Percentiles rank a stretch among this genome's conserved stretches.
Evolutionary conservation across 805 yeast genomes (phyloP).

Genomic region (Peterozyma toletana): DNA sequence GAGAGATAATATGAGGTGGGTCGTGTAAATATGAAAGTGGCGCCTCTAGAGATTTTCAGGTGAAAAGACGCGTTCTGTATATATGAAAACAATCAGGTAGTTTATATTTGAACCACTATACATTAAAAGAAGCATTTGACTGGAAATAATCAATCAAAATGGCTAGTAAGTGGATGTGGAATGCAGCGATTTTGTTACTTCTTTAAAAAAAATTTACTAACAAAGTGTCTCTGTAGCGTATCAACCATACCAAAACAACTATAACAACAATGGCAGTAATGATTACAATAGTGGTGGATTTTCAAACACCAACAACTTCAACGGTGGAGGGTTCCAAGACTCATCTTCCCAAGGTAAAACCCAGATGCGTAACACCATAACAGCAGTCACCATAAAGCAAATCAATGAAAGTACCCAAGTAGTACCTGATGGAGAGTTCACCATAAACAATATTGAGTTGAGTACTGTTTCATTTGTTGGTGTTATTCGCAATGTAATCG

Average conservation of each 20-base stretch:
- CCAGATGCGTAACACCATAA: constrained; percentile 29
- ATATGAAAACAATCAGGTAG: too few relatives aligned
- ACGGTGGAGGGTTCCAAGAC: constrained; percentile 10
- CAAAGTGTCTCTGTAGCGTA: constrained; percentile 14
- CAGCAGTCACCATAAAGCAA: constrained; percentile 73
- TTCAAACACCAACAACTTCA: constrained; percentile 12
- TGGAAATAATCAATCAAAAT: neutral
- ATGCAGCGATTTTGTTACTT: too few relatives aligned
- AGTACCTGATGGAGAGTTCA: constrained; percentile 64
- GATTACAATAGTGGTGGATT: constrained; percentile 23
- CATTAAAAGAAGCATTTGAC: too few relatives aligned
- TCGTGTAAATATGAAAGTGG: too few relatives aligned
- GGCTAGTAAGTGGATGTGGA: constrained; percentile 5
- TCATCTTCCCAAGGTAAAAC: constrained; percentile 16
- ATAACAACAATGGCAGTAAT: constrained; percentile 27
- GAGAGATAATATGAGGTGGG: too few relatives aligned
- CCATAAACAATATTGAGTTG: constrained; percentile 50
- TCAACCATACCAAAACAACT: constrained; percentile 28
- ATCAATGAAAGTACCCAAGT: constrained; percentile 53
- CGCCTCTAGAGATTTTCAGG: too few relatives aligned
- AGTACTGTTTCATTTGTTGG: constrained; percentile 64
- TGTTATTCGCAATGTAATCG: constrained; percentile 57
- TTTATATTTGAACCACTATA: too few relatives aligned
- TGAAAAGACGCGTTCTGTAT: too few relatives aligned
- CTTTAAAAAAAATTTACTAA: too few relatives aligned